phyloP scores from a whole-genome alignment of 306 rosid species.

The Benincasa hispida region DNA sequence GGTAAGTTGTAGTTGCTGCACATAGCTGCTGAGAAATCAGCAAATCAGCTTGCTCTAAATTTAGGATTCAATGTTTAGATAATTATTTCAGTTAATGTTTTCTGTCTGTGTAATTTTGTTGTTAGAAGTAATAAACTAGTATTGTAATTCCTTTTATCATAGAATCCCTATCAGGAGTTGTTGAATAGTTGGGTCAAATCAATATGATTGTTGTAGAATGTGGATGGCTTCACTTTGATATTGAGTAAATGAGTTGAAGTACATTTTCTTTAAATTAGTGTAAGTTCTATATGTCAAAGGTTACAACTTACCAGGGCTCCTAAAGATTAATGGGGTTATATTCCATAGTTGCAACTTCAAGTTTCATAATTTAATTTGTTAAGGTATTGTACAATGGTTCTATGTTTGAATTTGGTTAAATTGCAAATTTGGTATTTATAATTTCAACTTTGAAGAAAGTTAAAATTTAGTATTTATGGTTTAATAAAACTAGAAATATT shows the following conservation, averaged over 20 bases:
- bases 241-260: neutral
- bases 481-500: too few relatives aligned
- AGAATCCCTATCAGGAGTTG: neutral
- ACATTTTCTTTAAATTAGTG: neutral
- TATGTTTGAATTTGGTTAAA: too few relatives aligned
- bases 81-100: neutral
- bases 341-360: neutral
- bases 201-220: neutral
- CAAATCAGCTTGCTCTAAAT: neutral
- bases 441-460: too few relatives aligned
- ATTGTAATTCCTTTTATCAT: neutral
- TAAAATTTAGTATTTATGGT: too few relatives aligned
- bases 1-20: neutral
- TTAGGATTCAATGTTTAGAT: neutral
- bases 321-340: neutral
- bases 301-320: neutral
- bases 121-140: neutral
- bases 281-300: neutral
- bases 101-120: neutral
- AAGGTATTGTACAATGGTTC: too few relatives aligned
- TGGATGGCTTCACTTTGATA: neutral
- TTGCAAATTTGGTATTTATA: too few relatives aligned
- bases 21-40: neutral
- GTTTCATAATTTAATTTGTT: neutral
- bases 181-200: neutral